Percentiles rank a stretch among this genome's conserved stretches.
phyloP scores from a whole-genome alignment of 768 basidiomycete genomes.

The Amanita polypyramis region DNA sequence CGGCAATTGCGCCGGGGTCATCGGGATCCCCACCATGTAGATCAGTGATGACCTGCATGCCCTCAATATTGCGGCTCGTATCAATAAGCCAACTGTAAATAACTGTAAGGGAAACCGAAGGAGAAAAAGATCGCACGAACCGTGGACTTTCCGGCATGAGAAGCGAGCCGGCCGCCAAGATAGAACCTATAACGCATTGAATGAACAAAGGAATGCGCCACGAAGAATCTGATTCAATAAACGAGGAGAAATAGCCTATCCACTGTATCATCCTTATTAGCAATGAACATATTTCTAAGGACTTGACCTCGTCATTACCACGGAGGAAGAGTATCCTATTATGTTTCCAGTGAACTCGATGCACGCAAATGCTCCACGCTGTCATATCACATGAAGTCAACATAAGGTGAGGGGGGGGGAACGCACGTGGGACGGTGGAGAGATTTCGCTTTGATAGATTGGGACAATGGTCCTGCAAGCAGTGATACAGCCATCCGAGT shows the following conservation, averaged over 20 bases:
- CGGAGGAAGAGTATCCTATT: slow-evolving; percentile 81
- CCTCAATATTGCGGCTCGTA: slow-evolving; percentile 71
- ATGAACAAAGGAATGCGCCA: slow-evolving; percentile 88
- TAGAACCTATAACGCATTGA: slow-evolving; percentile 77
- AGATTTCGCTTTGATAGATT: slow-evolving; percentile 93
- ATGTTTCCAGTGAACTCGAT: slow-evolving; percentile 96
- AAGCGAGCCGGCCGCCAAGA: slow-evolving; percentile 72
- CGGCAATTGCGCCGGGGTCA: slow-evolving; percentile 60
- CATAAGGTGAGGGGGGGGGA: neutral
- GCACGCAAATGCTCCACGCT: slow-evolving; percentile 87
- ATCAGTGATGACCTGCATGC: slow-evolving; percentile 80
- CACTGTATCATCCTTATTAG: slow-evolving; percentile 37
- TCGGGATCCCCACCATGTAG: slow-evolving; percentile 75
- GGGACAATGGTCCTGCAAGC: slow-evolving; percentile 70
- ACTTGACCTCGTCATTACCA: slow-evolving; percentile 34
- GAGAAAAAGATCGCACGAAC: slow-evolving; percentile 22
- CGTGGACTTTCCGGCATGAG: slow-evolving; percentile 87
- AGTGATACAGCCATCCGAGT: neutral
- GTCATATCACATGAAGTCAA: neutral
- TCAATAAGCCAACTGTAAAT: slow-evolving; percentile 77
- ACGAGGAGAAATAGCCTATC: slow-evolving; percentile 92
- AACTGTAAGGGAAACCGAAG: slow-evolving; percentile 18
- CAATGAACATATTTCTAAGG: neutral
- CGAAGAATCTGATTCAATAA: slow-evolving; percentile 72
- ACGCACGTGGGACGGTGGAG: slow-evolving; percentile 79